Conservation (phyloP, 2,329 filamentous ascomycete species). For the Penicillium sp. region DNA sequence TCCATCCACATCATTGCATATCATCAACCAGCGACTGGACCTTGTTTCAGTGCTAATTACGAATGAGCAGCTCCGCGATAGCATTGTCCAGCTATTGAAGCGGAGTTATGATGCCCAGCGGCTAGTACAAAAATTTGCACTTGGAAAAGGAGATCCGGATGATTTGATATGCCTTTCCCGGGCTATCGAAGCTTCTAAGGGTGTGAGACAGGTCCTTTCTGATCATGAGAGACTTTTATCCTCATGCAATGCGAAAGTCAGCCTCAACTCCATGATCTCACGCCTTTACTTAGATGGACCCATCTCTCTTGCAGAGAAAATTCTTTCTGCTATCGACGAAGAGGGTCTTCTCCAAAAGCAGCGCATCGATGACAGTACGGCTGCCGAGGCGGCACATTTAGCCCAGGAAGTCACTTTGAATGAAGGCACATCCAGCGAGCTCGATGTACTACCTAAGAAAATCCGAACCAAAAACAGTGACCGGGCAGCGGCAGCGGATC, state of each 20-base stretch:
- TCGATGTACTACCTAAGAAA: constrained; percentile 60
- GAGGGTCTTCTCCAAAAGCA: constrained; percentile 85
- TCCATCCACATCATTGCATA: constrained; percentile 81
- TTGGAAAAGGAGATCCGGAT: constrained; percentile 89
- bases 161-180: constrained; percentile 82
- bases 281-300: constrained; percentile 63
- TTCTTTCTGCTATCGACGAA: constrained; percentile 84
- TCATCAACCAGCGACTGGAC: constrained; percentile 80
- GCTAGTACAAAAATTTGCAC: constrained; percentile 89
- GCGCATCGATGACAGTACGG: constrained; percentile 72
- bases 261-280: constrained; percentile 35
- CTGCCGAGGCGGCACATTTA: constrained; percentile 70
- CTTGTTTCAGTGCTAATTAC: constrained; percentile 76
- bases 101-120: constrained; percentile 84
- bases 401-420: constrained; percentile 72
- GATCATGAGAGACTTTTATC: constrained; percentile 16
- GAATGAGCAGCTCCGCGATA: constrained; percentile 70
- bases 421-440: constrained; percentile 65
- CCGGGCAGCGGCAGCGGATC: constrained; percentile 31
- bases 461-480: constrained; percentile 35
- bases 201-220: constrained; percentile 55
- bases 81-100: constrained; percentile 69
- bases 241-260: constrained; percentile 21
- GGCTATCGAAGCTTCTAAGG: constrained; percentile 75
- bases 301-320: constrained; percentile 68